Conservation (phyloP, 1,284 basidiomycete species). For the Rhodotorula sp. region DNA sequence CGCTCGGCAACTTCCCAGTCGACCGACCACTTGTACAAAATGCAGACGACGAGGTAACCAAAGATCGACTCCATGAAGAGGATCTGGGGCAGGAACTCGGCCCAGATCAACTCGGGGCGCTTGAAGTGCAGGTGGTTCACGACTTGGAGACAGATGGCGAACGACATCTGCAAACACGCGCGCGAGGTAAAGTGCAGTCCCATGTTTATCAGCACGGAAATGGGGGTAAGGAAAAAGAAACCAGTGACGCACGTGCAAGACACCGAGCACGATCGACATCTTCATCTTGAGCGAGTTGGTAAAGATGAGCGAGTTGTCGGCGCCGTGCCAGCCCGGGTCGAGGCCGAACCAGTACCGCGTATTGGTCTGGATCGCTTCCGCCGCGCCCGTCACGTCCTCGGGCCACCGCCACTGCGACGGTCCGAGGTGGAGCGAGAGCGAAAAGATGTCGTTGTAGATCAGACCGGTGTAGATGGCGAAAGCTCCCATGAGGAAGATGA, state of each 20-base stretch:
- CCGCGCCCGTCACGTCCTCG: constrained; percentile 53
- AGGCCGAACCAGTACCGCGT: constrained; percentile 86
- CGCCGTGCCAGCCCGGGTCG: constrained; percentile 92
- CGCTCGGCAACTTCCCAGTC: constrained; percentile 75
- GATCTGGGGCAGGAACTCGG: constrained; percentile 95
- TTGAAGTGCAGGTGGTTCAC: constrained; percentile 95
- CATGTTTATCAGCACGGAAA: background rate
- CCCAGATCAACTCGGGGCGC: constrained; percentile 77
- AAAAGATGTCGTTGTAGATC: constrained; percentile 99
- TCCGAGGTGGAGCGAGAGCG: constrained; percentile 84
- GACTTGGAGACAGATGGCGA: constrained; percentile 90
- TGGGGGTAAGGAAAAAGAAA: background rate
- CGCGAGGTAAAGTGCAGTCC: too few species aligned
- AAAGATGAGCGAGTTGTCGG: constrained; percentile 89
- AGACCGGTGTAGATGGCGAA: constrained; percentile 74
- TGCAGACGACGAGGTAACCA: constrained; percentile 91
- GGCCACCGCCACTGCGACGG: constrained; percentile 86
- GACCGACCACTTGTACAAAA: constrained; percentile 94
- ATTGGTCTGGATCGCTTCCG: constrained; percentile 61
- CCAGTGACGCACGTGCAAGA: constrained; percentile 78
- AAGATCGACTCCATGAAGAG: constrained; percentile 97
- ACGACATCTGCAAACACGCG: constrained; percentile 83
- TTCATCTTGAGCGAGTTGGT: constrained; percentile 99
- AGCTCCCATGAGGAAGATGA: constrained; percentile 95
- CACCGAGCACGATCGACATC: constrained; percentile 96